phyloP scores from a whole-genome alignment of 352 stramenopile genomes.

The Phytophthora boehmeriae region DNA sequence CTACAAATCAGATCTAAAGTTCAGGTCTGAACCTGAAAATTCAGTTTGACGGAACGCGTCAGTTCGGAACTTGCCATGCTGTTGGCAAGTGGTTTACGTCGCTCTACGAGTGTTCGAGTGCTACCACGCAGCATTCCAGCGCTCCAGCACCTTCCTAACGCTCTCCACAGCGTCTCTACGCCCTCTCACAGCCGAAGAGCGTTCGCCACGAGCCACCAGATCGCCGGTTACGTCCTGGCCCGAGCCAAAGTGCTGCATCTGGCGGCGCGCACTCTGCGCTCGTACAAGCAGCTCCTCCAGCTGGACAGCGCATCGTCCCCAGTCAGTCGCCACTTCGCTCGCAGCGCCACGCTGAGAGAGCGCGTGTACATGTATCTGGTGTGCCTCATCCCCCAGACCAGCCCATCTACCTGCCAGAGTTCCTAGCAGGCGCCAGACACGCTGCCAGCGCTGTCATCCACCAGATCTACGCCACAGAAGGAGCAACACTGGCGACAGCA shows the following conservation, averaged over 20 bases:
- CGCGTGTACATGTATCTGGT: slow-evolving; percentile 55
- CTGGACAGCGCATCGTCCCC: slow-evolving; percentile 35
- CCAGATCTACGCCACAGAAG: slow-evolving; percentile 25
- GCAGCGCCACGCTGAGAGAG: slow-evolving; percentile 33
- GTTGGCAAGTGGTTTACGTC: slow-evolving; percentile 6
- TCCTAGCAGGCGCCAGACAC: slow-evolving; percentile 41
- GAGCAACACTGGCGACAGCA: slow-evolving; percentile 2
- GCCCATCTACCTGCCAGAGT: slow-evolving; percentile 45
- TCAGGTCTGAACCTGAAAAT: no score
- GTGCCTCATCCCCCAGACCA: slow-evolving; percentile 48
- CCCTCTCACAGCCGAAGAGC: slow-evolving; percentile 2
- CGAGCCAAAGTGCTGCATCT: slow-evolving; percentile 51
- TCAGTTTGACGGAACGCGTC: no score
- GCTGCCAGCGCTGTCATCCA: slow-evolving; percentile 31
- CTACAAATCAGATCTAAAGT: no score
- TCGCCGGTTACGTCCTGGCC: slow-evolving; percentile 36
- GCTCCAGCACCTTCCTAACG: not conserved
- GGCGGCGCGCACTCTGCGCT: slow-evolving; percentile 37
- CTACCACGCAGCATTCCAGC: not conserved
- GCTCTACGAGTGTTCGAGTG: not conserved
- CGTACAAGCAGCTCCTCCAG: slow-evolving; percentile 44
- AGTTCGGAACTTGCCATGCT: no score
- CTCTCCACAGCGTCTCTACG: not conserved
- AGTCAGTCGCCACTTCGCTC: slow-evolving; percentile 35
- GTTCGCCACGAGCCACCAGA: slow-evolving; percentile 26